Conservation (phyloP, 1,284 basidiomycete species). For the Stereum hirsutum region DNA sequence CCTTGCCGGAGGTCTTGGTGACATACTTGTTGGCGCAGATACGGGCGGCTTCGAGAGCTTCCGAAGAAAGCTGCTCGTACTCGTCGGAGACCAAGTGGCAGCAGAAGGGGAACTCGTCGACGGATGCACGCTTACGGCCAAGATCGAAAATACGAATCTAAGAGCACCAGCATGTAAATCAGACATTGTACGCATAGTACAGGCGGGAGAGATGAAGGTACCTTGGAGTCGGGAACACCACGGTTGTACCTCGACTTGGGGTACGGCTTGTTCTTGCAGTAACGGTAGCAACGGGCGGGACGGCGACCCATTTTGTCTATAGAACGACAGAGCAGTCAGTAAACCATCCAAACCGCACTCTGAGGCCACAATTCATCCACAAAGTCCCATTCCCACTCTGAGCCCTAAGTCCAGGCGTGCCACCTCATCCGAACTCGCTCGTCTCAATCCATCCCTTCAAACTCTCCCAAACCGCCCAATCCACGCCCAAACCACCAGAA, state of each 20-base stretch:
- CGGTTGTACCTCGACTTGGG: constrained; percentile 96
- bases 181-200: constrained; percentile 3
- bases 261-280: constrained; percentile 98
- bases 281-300: constrained; percentile 93
- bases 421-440: no score
- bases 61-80: constrained; percentile 95
- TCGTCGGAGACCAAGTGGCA: constrained; percentile 96
- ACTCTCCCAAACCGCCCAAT: no score
- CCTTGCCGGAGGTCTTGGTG: constrained; percentile 97
- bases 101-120: constrained; percentile 98
- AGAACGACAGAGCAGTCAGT: constrained; percentile 21
- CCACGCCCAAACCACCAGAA: no score
- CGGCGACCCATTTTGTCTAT: constrained; percentile 76
- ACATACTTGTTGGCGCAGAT: constrained; percentile 99
- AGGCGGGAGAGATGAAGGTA: constrained; percentile 18
- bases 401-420: no score
- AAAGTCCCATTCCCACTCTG: no score
- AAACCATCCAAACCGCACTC: no score
- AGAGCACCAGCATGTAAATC: background rate
- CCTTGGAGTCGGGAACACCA: constrained; percentile 95
- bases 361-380: no score
- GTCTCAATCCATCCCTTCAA: no score
- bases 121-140: constrained; percentile 89
- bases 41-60: constrained; percentile 96
- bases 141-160: constrained; percentile 93